phyloP scores from a whole-genome alignment of 805 yeast species.

The Spencermartinsiella europaea region DNA sequence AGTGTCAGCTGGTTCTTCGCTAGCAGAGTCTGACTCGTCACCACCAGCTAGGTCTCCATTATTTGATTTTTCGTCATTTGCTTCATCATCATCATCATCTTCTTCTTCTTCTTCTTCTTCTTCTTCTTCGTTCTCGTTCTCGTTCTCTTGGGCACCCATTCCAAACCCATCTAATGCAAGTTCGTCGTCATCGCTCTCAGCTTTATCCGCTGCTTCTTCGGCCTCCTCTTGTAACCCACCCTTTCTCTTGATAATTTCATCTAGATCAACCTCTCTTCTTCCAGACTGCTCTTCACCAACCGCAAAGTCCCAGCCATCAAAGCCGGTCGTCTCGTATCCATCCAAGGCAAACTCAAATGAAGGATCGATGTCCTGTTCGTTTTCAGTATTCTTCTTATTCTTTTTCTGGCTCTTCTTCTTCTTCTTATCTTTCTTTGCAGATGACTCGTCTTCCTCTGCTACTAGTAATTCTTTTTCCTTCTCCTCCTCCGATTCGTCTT shows the following conservation, averaged over 20 bases:
- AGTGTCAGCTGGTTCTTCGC: constrained; percentile 52
- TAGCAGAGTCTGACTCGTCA: constrained; percentile 28
- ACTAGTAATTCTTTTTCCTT: constrained; percentile 8
- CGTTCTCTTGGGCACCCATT: constrained; percentile 25
- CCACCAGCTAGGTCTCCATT: too few relatives aligned
- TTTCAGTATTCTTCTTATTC: constrained; percentile 31
- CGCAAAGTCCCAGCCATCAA: constrained; percentile 83
- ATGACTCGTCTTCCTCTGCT: constrained; percentile 16
- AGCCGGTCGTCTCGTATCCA: constrained; percentile 32
- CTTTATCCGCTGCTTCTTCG: constrained; percentile 32
- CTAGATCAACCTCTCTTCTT: constrained; percentile 71
- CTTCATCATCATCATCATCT: constrained; percentile 27
- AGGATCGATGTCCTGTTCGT: constrained; percentile 55
- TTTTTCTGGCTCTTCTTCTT: constrained; percentile 24
- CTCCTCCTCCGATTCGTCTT: constrained; percentile 39
- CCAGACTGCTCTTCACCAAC: constrained; percentile 37
- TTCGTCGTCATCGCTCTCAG: constrained; percentile 36
- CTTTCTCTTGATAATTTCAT: constrained; percentile 77
- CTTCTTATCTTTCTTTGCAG: constrained; percentile 11
- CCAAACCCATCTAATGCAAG: constrained; percentile 42
- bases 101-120: constrained; percentile 28
- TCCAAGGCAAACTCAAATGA: constrained; percentile 67
- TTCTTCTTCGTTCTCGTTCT: constrained; percentile 30
- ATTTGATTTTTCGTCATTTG: too few relatives aligned
- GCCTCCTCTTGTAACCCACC: constrained; percentile 65